phyloP scores from a whole-genome alignment of 371 early-diverging fungal species.

The Nematocida ironsii region DNA sequence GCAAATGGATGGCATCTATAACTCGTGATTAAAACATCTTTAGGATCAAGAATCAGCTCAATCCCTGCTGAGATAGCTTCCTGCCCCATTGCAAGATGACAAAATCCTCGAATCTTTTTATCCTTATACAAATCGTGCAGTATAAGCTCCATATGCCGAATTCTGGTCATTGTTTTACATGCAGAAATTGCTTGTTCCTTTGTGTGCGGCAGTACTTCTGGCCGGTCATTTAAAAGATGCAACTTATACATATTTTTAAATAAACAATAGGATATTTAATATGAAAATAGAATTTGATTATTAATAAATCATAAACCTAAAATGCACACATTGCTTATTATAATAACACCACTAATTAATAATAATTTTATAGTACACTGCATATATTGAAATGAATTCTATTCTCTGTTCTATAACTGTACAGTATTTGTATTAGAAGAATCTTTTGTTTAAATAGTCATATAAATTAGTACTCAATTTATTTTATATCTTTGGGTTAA shows the following conservation, averaged over 20 bases:
- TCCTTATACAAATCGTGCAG: slow-evolving; percentile 75
- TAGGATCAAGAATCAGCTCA: slow-evolving; percentile 77
- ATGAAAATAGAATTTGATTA: too few relatives aligned
- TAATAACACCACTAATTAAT: too few relatives aligned
- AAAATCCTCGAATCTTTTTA: slow-evolving; percentile 93
- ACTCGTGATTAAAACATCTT: slow-evolving; percentile 90
- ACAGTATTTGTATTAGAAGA: too few relatives aligned
- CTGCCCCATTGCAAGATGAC: slow-evolving; percentile 96
- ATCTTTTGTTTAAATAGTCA: too few relatives aligned
- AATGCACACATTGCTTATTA: too few relatives aligned
- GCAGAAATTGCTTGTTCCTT: slow-evolving; percentile 52
- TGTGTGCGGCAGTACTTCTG: background rate
- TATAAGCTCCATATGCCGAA: slow-evolving; percentile 59
- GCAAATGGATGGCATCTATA: slow-evolving; percentile 98
- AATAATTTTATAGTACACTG: too few relatives aligned
- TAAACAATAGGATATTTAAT: background rate
- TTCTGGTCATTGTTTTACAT: slow-evolving; percentile 64
- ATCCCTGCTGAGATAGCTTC: slow-evolving; percentile 93
- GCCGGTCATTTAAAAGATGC: background rate
- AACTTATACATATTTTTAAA: slow-evolving; percentile 10
- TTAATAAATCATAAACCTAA: too few relatives aligned
- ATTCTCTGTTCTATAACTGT: too few relatives aligned
- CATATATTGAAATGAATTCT: too few relatives aligned
- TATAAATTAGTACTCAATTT: too few relatives aligned
- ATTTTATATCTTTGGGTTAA: background rate